phyloP scores from a whole-genome alignment of 305 asterid genomes.

The Fraxinus albicans region DNA sequence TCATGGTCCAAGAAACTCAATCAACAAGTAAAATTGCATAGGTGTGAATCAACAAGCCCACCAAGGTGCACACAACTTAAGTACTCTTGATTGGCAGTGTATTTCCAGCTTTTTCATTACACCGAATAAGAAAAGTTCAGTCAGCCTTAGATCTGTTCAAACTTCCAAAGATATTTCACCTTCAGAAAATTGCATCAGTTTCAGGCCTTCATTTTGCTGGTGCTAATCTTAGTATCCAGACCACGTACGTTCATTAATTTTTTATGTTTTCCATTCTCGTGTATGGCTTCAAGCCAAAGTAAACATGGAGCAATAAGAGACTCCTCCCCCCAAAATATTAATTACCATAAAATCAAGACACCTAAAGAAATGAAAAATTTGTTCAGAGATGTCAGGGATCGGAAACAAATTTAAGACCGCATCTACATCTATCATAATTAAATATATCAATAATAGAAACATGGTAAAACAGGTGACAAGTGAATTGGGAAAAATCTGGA shows the following conservation, averaged over 20 bases:
- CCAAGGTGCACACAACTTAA: not conserved
- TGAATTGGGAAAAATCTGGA: constrained; percentile 14
- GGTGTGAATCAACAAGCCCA: not conserved
- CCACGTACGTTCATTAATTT: not conserved
- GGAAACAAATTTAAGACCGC: not conserved
- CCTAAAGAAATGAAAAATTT: not conserved
- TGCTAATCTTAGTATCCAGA: not conserved
- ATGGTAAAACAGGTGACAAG: not conserved
- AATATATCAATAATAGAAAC: not conserved
- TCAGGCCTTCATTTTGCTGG: not conserved
- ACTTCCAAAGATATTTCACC: not conserved
- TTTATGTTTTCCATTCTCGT: not conserved
- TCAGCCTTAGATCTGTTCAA: not conserved
- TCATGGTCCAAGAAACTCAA: not conserved
- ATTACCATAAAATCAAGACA: constrained; percentile 1
- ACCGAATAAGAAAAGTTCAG: not conserved
- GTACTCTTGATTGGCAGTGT: not conserved
- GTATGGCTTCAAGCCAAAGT: constrained; percentile 6
- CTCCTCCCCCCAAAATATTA: not conserved
- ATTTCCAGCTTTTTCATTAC: not conserved
- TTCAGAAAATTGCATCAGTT: not conserved
- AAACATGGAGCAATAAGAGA: not conserved
- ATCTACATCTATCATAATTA: not conserved
- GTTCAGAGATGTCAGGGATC: not conserved
- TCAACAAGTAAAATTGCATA: not conserved